These are phyloP conservation scores for Lipomyces sp. DNA, from an alignment of 805 yeast species.

Conservation along the genomic window DNA sequence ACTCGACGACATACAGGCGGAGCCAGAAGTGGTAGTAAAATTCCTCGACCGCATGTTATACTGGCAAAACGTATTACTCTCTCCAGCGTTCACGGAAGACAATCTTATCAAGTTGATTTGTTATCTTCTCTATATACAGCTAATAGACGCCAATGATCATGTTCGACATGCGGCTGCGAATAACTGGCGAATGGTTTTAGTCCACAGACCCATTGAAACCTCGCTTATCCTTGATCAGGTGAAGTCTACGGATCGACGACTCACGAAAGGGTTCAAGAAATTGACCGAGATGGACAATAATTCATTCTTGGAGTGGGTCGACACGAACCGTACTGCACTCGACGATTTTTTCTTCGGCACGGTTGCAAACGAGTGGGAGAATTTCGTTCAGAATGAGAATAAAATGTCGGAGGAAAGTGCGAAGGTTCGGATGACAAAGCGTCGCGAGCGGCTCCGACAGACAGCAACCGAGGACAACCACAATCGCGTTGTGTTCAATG, in stretches of 20 bases:
- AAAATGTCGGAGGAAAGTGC: conserved; percentile 27
- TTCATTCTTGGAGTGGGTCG: conserved; percentile 32
- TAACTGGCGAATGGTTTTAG: conserved; percentile 33
- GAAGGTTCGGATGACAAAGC: conserved; percentile 14
- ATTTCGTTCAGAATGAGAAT: conserved; percentile 31
- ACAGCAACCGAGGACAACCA: conserved; percentile 24
- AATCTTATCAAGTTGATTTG: conserved; percentile 31
- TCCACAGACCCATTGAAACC: conserved; percentile 35
- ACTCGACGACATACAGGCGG: conserved; percentile 29
- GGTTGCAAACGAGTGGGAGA: conserved; percentile 35
- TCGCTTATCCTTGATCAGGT: conserved; percentile 33
- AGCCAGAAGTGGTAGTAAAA: conserved; percentile 19
- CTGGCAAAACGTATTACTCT: conserved; percentile 37
- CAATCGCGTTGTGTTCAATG: conserved; percentile 18
- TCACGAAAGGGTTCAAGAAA: conserved; percentile 30
- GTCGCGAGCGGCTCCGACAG: conserved; percentile 31
- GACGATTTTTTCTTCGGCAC: conserved; percentile 32
- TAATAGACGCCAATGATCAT: conserved; percentile 22
- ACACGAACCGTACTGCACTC: conserved; percentile 22
- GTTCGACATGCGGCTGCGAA: conserved; percentile 33
- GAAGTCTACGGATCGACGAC: conserved; percentile 23
- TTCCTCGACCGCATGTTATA: conserved; percentile 33
- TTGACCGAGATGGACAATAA: conserved; percentile 30
- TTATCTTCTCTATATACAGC: conserved; percentile 27
- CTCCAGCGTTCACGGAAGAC: conserved; percentile 34